Evolutionary conservation across 768 basidiomycete species (phyloP), one percentile per base, ranked within the genome.

Genomic region (Panus rudis): DNA sequence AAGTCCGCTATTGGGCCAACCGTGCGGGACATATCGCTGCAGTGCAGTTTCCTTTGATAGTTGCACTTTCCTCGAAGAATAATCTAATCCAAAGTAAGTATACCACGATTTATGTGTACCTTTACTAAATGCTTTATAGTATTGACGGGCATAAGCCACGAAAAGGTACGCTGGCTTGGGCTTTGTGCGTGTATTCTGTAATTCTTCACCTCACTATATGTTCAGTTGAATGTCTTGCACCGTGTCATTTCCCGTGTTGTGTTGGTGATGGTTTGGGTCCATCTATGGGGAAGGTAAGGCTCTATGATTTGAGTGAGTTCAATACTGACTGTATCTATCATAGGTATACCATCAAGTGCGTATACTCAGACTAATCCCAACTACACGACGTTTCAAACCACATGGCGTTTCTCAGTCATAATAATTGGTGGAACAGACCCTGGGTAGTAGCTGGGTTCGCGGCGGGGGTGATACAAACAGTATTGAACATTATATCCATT

Each of bases 61-160:
- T 77, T 4, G 69, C 69, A 10, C 61, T 79, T 4, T 70, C 73
- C 1, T 67, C 68, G 28, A 79, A 77, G 61, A 79, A 79, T 55
- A 77, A 74, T 47, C 46, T 73, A 23, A 47, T 76, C 70, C 28
- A 68, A 68, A 71, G 53, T 57, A 46, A 31, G 42, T 37, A 10
- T 12, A 4, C 17, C 37, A 30, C 11, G 31, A 4, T 10, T 10
- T 20, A n/a, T 19, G 26, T 5, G 20, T 28, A 27, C 16, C 12
- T 37, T 41, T 19, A 45, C 16, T 16, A 17, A 14, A 13, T n/a
- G 12, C 3, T n/a, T 27, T 23, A 17, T 32, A 76, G 74, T 64
- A 53, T 39, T 77, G 37, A 78, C 74, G 10, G 76, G 78, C 4
- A 58, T 79, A 26, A 59, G 71, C 7, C 75, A 78, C 45, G 78